Base-by-base conservation (phyloP, 2,329 filamentous ascomycete genomes). In the Rugonectria rugulosa region DNA sequence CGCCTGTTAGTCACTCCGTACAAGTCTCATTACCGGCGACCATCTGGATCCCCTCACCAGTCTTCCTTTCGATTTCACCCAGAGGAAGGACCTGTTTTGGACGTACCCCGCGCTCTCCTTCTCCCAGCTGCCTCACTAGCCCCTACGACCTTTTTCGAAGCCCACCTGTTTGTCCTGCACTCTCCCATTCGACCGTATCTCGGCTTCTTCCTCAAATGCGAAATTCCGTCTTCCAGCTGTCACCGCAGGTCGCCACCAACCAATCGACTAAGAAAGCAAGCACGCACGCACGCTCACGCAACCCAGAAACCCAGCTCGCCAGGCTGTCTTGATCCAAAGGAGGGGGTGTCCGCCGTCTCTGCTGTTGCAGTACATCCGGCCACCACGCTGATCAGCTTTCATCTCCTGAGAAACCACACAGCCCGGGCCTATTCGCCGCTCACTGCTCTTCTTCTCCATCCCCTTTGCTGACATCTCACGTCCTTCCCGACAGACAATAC, bases 401-500 rank as follows among this genome's bases (percentile, higher is more conserved):
- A 59, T 64, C 59, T 67, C 57, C 59, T 43, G 29, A 45, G 29
- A 54, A 50, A 49, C n/a, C 38, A 59, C 51, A 44, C 55, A 65
- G 52, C 64, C 62, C 62, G 65, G 63, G 56, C 56, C 65, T 59
- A 53, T 66, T 67, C 53, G 58, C 60, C 65, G 56, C 64, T 60
- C 63, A 62, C 62, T 34, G 56, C 52, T 65, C 59, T 63, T 65
- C 59, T 63, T 53, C 64, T 62, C 57, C 62, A 56, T 65, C 59
- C 64, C 55, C 66, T 59, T 60, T 68, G 66, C 66, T 68, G 66
- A 68, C 65, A 68, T 68, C 65, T 68, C 56, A 66, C 64, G 57
- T 67, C 66, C 58, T 66, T 55, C 54, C 53, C 58, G 60, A 66
- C 66, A 69, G 67, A 69, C 65, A 58, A 24, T 40, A 40, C 58